Conservation (phyloP, 2,329 filamentous ascomycete genomes). For the Chaetomium globosum region DNA sequence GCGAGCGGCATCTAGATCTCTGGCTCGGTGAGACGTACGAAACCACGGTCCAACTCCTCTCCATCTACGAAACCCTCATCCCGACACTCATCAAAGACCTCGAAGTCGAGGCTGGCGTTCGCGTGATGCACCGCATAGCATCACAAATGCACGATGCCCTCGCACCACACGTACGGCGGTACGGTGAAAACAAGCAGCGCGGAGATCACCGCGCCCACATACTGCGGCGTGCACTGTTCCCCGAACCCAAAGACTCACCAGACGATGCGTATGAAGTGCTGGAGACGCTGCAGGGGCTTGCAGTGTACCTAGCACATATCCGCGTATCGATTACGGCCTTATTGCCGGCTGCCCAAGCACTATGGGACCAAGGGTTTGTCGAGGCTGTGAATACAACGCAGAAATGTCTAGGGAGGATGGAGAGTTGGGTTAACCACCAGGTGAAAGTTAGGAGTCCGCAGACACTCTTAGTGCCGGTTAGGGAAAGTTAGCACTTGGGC, state of each 20-base stretch:
- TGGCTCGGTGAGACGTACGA: slow-evolving; percentile 43
- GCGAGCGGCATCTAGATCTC: slow-evolving; percentile 39
- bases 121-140: no score
- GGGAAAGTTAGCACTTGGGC: not conserved
- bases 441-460: slow-evolving; percentile 42
- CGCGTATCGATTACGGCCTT: slow-evolving; percentile 40
- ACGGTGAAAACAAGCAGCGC: slow-evolving; percentile 37
- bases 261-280: slow-evolving; percentile 37
- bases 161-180: slow-evolving; percentile 36
- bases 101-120: slow-evolving; percentile 41
- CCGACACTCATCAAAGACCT: slow-evolving; percentile 38
- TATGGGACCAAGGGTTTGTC: slow-evolving; percentile 43
- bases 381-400: slow-evolving; percentile 36
- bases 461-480: slow-evolving; percentile 42
- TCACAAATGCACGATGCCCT: slow-evolving; percentile 34
- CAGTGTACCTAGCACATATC: slow-evolving; percentile 42
- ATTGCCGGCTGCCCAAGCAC: slow-evolving; percentile 40
- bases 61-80: slow-evolving; percentile 38
- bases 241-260: slow-evolving; percentile 18
- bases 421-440: slow-evolving; percentile 42
- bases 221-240: slow-evolving; percentile 40
- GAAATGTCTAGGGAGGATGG: slow-evolving; percentile 36
- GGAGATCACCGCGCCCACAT: slow-evolving; percentile 33
- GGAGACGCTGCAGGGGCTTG: slow-evolving; percentile 39
- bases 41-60: slow-evolving; percentile 33